These are phyloP conservation scores for Septoria petroselini DNA, from an alignment of 2,329 filamentous ascomycete species.

Conservation along the genomic window DNA sequence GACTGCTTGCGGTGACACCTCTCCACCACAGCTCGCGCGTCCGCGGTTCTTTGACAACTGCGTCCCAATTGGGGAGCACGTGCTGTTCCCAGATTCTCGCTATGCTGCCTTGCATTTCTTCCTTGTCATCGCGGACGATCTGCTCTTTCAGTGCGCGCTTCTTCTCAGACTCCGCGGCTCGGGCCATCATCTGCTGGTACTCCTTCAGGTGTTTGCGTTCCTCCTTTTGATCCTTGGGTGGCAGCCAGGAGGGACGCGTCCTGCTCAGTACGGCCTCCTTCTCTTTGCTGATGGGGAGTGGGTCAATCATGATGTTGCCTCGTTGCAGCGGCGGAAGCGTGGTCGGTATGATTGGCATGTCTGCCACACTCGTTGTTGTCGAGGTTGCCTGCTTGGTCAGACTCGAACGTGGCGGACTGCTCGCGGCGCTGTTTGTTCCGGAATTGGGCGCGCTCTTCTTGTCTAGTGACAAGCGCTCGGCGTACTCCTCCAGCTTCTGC, in stretches of 20 bases:
- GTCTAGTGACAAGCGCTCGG: conserved; percentile 47
- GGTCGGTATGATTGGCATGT: conserved; percentile 47
- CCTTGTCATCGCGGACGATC: conserved; percentile 52
- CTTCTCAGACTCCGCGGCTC: conserved; percentile 57
- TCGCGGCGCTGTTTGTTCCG: conserved; percentile 35
- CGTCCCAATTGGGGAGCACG: conserved; percentile 71
- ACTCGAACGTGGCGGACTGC: conserved; percentile 34
- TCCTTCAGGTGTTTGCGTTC: conserved; percentile 84
- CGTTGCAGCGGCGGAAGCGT: conserved; percentile 57
- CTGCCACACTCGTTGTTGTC: conserved; percentile 38
- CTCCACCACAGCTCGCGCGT: conserved; percentile 81
- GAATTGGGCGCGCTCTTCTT: conserved; percentile 45
- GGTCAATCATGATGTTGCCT: conserved; percentile 79
- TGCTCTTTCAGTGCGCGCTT: conserved; percentile 50
- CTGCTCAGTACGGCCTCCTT: conserved; percentile 80
- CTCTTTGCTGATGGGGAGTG: conserved; percentile 77
- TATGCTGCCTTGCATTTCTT: conserved; percentile 50
- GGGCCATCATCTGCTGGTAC: conserved; percentile 77
- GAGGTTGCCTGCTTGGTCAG: conserved; percentile 25
- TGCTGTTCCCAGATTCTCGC: conserved; percentile 70
- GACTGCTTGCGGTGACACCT: conserved; percentile 67
- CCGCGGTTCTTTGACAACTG: conserved; percentile 64
- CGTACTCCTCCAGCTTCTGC: conserved; percentile 75
- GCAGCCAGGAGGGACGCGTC: conserved; percentile 76
- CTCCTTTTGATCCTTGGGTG: conserved; percentile 83